Evolutionary conservation across 495 filamentous ascomycete species (phyloP).

Genomic region (Penicillium coffeae): DNA sequence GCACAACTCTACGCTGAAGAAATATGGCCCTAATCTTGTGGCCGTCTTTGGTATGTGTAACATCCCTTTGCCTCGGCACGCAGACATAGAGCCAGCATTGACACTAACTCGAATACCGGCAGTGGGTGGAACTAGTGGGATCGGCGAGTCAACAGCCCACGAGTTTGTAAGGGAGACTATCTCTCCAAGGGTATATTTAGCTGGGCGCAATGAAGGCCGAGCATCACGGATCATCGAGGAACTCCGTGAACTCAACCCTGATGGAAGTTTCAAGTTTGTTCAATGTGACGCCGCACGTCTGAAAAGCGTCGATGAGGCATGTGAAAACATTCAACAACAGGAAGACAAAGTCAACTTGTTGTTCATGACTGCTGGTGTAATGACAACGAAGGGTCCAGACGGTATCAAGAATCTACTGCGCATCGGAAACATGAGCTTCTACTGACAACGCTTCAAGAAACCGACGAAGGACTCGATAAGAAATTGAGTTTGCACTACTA

Average conservation of each 20-base stretch:
- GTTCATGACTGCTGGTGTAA: slow-evolving; percentile 38
- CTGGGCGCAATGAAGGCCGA: slow-evolving; percentile 41
- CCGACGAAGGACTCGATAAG: slow-evolving; percentile 56
- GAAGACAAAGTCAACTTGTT: slow-evolving; percentile 59
- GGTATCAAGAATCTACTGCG: slow-evolving; percentile 11
- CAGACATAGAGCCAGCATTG: too few species aligned
- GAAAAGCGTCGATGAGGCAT: slow-evolving; percentile 55
- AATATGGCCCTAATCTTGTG: slow-evolving; percentile 45
- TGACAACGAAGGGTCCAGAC: slow-evolving; percentile 29
- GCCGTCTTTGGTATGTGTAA: slow-evolving; percentile 46
- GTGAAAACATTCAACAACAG: slow-evolving; percentile 48
- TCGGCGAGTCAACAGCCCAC: slow-evolving; percentile 57
- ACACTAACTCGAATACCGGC: too few species aligned
- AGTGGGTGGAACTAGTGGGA: slow-evolving; percentile 64
- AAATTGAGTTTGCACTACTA: slow-evolving; percentile 59
- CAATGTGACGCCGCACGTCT: slow-evolving; percentile 53
- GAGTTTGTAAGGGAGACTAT: slow-evolving; percentile 49
- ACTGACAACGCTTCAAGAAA: slow-evolving; percentile 37
- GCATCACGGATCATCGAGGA: slow-evolving; percentile 37
- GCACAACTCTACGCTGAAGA: slow-evolving; percentile 40
- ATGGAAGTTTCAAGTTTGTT: slow-evolving; percentile 43
- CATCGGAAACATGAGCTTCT: background rate
- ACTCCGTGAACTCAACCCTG: slow-evolving; percentile 33
- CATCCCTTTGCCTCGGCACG: background rate
- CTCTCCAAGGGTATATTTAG: slow-evolving; percentile 44